Evolutionary conservation across 2,329 filamentous ascomycete genomes (phyloP), one percentile per base, ranked within the genome.

Genomic region (Amesomyces nigricolor): DNA sequence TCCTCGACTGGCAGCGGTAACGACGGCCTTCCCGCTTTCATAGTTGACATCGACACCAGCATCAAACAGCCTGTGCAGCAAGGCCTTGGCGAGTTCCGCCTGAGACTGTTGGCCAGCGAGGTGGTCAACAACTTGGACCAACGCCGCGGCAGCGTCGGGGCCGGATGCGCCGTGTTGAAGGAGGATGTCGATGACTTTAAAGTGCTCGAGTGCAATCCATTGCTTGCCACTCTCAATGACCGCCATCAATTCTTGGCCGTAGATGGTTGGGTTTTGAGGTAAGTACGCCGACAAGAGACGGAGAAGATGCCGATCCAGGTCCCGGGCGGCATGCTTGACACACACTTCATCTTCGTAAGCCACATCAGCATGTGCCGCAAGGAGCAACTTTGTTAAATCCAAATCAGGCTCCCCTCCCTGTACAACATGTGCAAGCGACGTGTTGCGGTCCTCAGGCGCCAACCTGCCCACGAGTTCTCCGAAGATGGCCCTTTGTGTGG

Each of bases 361-460:
- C 2, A 62, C 53, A 11, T 65, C 61, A 2, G 65, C 64, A 1
- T 64, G 64, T 3, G 61, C 52, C 9, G 61, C 59, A 4, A 67
- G 59, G 5, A 67, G 52, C 37, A 61, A 54, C 38, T 53, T 59
- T 7, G 55, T 51, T 22, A 67, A 56, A 11, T n/a, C 22, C 6
- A 64, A 26, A 39, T 67, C 65, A 1, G 60, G 47, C 6, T 62
- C 51, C 2, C 53, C 29, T 19, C 64, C 61, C 4, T 63, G 35
- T 0, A 63, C 55, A 9, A 62, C 56, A 19, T 63, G 55, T 42
- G 62, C 64, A 8, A 66, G 49, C 2, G 64, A 61, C 4, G 51
- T 56, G 40, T 66, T 66, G 22, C 66, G 59, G 47, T 66, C 64
- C 22, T 66, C 63, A 53, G 47, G 26, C 63, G 58, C 9, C 66